Evolutionary conservation across 257 asterid genomes (phyloP).

Genomic region (Scutellaria barbata): DNA sequence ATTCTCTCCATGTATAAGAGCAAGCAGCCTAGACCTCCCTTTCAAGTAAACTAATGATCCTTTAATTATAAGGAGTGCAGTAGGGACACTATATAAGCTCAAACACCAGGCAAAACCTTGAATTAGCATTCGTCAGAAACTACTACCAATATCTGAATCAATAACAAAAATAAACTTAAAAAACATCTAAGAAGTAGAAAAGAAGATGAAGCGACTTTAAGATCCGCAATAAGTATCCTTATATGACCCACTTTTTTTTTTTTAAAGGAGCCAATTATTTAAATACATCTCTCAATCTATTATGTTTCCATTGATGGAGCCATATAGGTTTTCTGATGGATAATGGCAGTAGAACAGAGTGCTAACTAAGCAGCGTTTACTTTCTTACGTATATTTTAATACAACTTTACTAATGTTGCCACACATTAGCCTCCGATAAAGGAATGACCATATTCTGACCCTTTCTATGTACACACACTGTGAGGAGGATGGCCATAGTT

Average conservation of each 20-base stretch:
- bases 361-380: neutral
- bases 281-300: neutral
- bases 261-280: neutral
- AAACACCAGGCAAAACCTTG: neutral
- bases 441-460: constrained; percentile 11
- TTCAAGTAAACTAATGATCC: neutral
- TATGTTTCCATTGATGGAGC: neutral
- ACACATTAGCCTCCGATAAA: neutral
- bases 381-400: neutral
- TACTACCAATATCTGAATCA: neutral
- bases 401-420: neutral
- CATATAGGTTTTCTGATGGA: constrained; percentile 6
- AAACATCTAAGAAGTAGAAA: neutral
- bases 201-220: neutral
- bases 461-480: constrained; percentile 1
- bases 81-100: neutral
- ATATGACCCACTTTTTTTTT: neutral
- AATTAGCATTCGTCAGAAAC: constrained; percentile 4
- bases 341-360: neutral
- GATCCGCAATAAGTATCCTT: neutral
- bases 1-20: constrained; percentile 1
- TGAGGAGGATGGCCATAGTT: neutral
- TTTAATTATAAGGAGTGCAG: constrained; percentile 5
- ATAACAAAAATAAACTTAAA: neutral
- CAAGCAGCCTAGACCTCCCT: neutral